Evolutionary conservation across 2,329 filamentous ascomycete genomes (phyloP).

Genomic region (Cercospora nicotianae): DNA sequence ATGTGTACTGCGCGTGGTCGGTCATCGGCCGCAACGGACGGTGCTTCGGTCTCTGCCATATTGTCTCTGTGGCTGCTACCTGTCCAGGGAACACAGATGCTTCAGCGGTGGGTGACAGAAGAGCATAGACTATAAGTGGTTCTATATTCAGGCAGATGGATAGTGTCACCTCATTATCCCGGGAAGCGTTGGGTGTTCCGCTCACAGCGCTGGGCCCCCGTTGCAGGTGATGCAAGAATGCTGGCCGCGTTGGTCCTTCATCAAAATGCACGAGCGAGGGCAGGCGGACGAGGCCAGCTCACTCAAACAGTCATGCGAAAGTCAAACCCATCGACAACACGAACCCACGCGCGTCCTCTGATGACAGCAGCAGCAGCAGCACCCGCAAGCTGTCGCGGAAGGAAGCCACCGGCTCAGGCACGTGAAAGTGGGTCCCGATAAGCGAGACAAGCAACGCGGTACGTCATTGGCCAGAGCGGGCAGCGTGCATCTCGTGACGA

Average conservation of each 20-base stretch:
- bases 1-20: slow-evolving; percentile 42
- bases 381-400: background rate
- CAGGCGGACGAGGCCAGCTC: background rate
- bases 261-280: background rate
- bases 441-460: background rate
- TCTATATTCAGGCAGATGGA: slow-evolving; percentile 14
- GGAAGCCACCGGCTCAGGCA: background rate
- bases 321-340: background rate
- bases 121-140: background rate
- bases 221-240: background rate
- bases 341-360: background rate
- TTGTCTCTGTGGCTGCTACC: background rate
- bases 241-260: slow-evolving; percentile 1
- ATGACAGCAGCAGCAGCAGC: background rate
- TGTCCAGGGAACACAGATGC: background rate
- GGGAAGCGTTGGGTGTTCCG: slow-evolving; percentile 1
- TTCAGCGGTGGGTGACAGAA: background rate
- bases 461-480: background rate
- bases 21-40: slow-evolving; percentile 16
- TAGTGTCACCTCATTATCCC: slow-evolving; percentile 7
- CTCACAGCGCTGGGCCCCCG: slow-evolving; percentile 1
- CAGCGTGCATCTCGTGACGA: slow-evolving; percentile 5
- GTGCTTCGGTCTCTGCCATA: slow-evolving; percentile 19
- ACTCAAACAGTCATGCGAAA: background rate
- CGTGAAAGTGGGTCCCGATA: slow-evolving; percentile 4